phyloP scores from a whole-genome alignment of 805 yeast species.

The Saccharomycopsis synnaedendra region DNA sequence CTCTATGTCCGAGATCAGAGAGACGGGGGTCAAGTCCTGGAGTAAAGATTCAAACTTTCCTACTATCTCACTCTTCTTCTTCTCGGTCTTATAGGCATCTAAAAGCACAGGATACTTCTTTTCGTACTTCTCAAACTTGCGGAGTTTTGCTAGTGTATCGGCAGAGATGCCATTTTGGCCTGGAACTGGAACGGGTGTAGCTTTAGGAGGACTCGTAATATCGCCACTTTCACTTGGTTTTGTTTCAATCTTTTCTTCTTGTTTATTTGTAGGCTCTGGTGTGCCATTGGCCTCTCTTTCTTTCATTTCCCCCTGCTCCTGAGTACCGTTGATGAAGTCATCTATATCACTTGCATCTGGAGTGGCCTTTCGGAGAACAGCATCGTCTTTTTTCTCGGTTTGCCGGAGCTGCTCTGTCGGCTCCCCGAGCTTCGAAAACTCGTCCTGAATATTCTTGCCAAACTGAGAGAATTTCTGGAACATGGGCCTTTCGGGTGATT shows the following conservation, averaged over 20 bases:
- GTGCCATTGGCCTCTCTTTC: slow-evolving; percentile 5
- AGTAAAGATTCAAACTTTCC: slow-evolving; percentile 55
- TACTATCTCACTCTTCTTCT: slow-evolving; percentile 50
- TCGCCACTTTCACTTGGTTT: background rate
- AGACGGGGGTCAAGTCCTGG: slow-evolving; percentile 71
- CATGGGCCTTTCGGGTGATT: slow-evolving; percentile 19
- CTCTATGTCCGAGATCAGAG: slow-evolving; percentile 62
- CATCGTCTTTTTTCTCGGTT: slow-evolving; percentile 16
- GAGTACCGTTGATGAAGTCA: slow-evolving; percentile 28
- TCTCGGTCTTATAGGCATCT: slow-evolving; percentile 78
- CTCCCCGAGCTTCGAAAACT: slow-evolving; percentile 31
- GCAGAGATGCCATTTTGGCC: slow-evolving; percentile 33
- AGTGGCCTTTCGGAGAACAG: slow-evolving; percentile 30
- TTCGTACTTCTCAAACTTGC: slow-evolving; percentile 77
- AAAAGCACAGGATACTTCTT: slow-evolving; percentile 78
- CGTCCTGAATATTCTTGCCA: slow-evolving; percentile 54
- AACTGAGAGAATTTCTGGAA: slow-evolving; percentile 31
- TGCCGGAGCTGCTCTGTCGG: background rate
- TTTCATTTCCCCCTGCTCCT: slow-evolving; percentile 24
- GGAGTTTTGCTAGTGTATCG: slow-evolving; percentile 48
- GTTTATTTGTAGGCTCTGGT: background rate
- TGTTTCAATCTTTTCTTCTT: slow-evolving; percentile 12
- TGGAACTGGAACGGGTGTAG: slow-evolving; percentile 3
- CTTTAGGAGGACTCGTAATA: slow-evolving; percentile 14
- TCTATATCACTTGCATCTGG: slow-evolving; percentile 34